Base-by-base conservation (phyloP, 1,284 basidiomycete species). In the Moesziomyces parantarcticus region DNA sequence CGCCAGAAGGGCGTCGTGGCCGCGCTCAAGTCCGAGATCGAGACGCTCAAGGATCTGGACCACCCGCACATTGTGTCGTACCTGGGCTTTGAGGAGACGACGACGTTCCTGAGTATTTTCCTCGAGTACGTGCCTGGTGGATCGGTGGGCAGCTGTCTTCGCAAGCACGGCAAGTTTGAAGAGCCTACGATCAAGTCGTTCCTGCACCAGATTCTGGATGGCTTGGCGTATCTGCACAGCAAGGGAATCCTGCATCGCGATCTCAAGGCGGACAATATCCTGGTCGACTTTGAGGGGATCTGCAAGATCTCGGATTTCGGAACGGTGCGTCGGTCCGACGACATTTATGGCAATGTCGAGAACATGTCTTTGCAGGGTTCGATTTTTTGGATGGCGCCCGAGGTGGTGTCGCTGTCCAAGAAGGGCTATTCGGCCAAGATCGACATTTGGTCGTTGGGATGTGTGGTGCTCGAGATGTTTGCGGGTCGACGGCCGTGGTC, bases 291-390 rank as follows among this genome's bases (percentile, higher is more conserved):
- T 75, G 89, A 90, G 22, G 97, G 97, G 2, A 88, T 92, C 43
- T 97, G 95, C 88, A 99, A 99, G 86, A 99, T 99, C 55, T 95
- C 94, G 3, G 97, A 99, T 84, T 99, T 99, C 83, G 97, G 81
- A 40, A 83, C 82, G 8, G 81, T 83, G 29, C 69, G 81, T 6
- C 67, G 76, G 25, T 77, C 74, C 32, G 82, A 90, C 62, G 92
- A 96, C 76, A 92, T 95, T 65, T 90, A 94, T 78, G 90, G 90
- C 76, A 91, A 92, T 66, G 88, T 89, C 60, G 91, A 89, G 2
- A 92, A 92, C 50, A 86, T 86, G 85, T 85, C 84, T 22, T 92
- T 99, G 91, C 92, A 94, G 85, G 97, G 97, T 20, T 95, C 93
- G 18, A 92, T 98, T 48, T 99, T 97, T 84, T 99, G 97, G 86